Evolutionary conservation across 2,329 filamentous ascomycete genomes (phyloP).

Genomic region (Colletotrichum australisinense): DNA sequence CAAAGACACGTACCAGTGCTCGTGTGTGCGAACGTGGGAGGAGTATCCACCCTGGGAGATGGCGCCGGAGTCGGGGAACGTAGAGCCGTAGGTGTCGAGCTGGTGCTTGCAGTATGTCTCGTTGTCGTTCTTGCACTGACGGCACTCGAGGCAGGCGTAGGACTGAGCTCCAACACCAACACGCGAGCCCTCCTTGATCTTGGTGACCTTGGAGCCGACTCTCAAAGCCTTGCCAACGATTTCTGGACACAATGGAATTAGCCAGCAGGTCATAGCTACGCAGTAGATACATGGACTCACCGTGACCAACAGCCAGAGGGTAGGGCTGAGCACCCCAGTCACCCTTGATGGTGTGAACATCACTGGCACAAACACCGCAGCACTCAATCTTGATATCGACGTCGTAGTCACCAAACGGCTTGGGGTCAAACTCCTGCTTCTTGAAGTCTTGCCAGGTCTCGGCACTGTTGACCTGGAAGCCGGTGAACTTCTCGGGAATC

Average conservation of each 20-base stretch:
- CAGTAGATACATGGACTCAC: constrained; percentile 46
- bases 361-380: constrained; percentile 81
- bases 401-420: constrained; percentile 88
- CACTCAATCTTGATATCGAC: constrained; percentile 89
- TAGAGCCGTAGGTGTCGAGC: constrained; percentile 69
- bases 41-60: constrained; percentile 72
- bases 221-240: constrained; percentile 77
- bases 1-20: constrained; percentile 68
- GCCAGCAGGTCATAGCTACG: neutral
- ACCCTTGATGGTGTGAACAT: constrained; percentile 77
- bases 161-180: constrained; percentile 78
- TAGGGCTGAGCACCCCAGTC: constrained; percentile 74
- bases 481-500: constrained; percentile 69
- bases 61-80: constrained; percentile 70
- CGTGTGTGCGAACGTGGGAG: constrained; percentile 77
- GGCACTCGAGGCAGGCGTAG: constrained; percentile 73
- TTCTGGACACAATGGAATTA: constrained; percentile 53
- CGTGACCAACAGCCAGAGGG: constrained; percentile 76
- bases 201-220: constrained; percentile 73
- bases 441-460: constrained; percentile 70
- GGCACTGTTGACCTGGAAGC: constrained; percentile 68
- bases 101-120: constrained; percentile 76
- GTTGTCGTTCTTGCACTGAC: constrained; percentile 73
- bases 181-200: constrained; percentile 69
- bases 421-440: constrained; percentile 82